These are phyloP conservation scores for Lepidium sativum DNA, from an alignment of 345 rosid species.

Conservation along the genomic window DNA sequence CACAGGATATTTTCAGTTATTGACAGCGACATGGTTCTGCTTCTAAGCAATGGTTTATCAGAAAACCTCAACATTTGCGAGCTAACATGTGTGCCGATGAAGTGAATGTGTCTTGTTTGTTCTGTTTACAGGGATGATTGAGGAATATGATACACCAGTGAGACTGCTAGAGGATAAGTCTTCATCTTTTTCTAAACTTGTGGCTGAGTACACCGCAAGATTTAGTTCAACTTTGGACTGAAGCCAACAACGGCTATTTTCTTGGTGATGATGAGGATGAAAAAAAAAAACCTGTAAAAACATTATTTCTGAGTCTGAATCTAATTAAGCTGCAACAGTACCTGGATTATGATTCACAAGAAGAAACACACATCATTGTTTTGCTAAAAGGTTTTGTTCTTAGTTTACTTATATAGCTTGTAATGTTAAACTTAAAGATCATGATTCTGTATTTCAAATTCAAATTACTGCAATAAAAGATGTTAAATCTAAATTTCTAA, in stretches of 20 bases:
- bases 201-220: constrained; percentile 61
- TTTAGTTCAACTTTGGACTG: constrained; percentile 41
- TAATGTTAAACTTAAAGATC: neutral
- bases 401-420: neutral
- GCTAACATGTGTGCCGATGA: neutral
- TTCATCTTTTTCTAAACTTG: constrained; percentile 69
- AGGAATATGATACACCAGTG: constrained; percentile 57
- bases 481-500: neutral
- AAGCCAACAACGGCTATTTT: neutral
- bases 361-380: neutral
- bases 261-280: constrained; percentile 22
- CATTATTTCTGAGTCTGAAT: neutral
- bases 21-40: constrained; percentile 75
- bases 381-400: neutral
- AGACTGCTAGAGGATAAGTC: constrained; percentile 53
- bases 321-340: neutral
- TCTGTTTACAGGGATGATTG: constrained; percentile 44
- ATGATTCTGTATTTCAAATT: neutral
- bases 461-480: neutral
- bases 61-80: neutral
- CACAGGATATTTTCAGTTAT: constrained; percentile 82
- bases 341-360: neutral
- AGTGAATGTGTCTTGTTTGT: neutral
- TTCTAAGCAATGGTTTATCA: constrained; percentile 55
- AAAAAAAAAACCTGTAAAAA: neutral